Evolutionary conservation across 371 early-diverging fungal species (phyloP), one percentile per base, ranked within the genome.

Genomic region (Mucor sp.): DNA sequence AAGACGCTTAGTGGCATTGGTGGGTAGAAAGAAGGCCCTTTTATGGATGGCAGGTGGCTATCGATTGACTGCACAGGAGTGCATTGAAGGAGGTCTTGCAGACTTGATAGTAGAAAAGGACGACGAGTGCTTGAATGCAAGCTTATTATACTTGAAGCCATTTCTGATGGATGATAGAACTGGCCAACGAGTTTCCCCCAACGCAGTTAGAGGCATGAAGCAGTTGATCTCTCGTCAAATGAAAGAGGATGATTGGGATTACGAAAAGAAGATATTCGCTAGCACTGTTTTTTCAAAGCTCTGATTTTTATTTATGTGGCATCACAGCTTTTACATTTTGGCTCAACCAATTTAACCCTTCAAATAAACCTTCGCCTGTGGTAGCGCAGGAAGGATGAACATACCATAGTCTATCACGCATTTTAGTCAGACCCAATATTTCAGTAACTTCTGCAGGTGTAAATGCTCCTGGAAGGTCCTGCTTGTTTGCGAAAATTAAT

Each of bases 271-370:
- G n/a, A 63, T 83, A 21, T 78, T 83, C 64, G 70, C 58, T 6
- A 44, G 62, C 15, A 64, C 67, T 58, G 60, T 60, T 3, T 63
- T 63, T n/a, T 33, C 63, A 6, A 63, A 63, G 19, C 50, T 61
- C n/a, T 65, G 55, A 30, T 19, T 19, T 57, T 57, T 57, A 57
- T 57, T 57, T 57, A 57, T 33, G 30, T 6, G 19, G 19, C 57
- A 57, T n/a, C 2, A 63, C 56, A 30, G 62, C 53, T 57, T 93
- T 93, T 72, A 92, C 89, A 74, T 94, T 93, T 80, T 93, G 90
- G 78, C 91, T 92, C 81, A 94, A 82, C 95, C 95, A 95, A 74
- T 89, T 90, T 63, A 95, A 82, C 27, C 95, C 95, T 75, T 95
- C 94, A 80, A 90, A 91, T 56, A 95, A 81, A 60, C 95, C 95